Conservation (phyloP, 2,329 filamentous ascomycete species). For the Curvularia verruculosa region DNA sequence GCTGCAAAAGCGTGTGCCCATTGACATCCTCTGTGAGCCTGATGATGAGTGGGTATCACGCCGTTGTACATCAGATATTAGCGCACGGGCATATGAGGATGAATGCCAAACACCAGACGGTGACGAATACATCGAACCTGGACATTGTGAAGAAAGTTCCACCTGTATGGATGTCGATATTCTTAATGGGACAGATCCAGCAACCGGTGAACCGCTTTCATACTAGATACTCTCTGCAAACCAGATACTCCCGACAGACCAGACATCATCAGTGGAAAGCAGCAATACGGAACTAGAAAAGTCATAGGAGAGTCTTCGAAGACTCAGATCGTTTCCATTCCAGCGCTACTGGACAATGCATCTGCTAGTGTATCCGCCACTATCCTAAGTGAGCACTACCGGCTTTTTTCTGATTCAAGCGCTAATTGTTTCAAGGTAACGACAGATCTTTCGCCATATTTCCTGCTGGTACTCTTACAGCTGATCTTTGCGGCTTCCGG, state of each 20-base stretch:
- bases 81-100: background rate
- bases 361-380: background rate
- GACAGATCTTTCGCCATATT: background rate
- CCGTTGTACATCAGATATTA: background rate
- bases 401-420: background rate
- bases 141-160: background rate
- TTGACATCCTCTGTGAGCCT: background rate
- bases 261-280: background rate
- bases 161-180: background rate
- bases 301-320: background rate
- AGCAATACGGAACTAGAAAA: background rate
- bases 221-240: background rate
- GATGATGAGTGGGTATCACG: background rate
- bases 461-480: background rate
- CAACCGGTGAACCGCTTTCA: background rate
- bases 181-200: background rate
- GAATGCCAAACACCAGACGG: background rate
- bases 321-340: background rate
- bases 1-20: background rate
- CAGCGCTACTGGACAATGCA: background rate
- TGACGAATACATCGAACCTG: background rate
- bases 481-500: background rate
- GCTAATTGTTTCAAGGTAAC: background rate
- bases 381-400: background rate
- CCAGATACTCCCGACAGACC: background rate